Conservation (phyloP, 768 basidiomycete genomes). For the Imleria badia region DNA sequence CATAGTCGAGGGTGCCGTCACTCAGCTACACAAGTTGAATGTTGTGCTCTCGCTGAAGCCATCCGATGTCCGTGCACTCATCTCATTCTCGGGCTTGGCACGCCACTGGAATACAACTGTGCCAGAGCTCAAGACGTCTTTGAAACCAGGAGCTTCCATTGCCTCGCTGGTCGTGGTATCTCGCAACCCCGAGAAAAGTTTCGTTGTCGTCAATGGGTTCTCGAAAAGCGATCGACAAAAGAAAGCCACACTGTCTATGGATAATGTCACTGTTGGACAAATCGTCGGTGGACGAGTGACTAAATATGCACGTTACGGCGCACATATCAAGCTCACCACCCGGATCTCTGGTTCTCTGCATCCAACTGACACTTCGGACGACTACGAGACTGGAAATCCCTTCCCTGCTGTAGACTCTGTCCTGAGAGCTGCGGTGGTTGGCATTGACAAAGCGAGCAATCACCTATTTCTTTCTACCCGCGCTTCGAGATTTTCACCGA, state of each 20-base stretch:
- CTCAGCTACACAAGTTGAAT: slow-evolving; percentile 85
- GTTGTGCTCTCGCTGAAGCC: slow-evolving; percentile 71
- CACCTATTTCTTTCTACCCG: slow-evolving; percentile 82
- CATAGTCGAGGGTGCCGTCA: slow-evolving; percentile 65
- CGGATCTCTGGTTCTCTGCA: slow-evolving; percentile 76
- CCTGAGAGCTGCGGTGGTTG: slow-evolving; percentile 69
- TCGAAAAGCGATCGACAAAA: slow-evolving; percentile 55
- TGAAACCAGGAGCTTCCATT: slow-evolving; percentile 70
- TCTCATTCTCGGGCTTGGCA: slow-evolving; percentile 88
- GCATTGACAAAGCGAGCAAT: slow-evolving; percentile 61
- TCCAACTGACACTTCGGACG: slow-evolving; percentile 79
- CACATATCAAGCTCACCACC: slow-evolving; percentile 71
- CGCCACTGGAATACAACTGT: slow-evolving; percentile 69
- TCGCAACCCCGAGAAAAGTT: slow-evolving; percentile 78
- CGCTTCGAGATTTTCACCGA: slow-evolving; percentile 62
- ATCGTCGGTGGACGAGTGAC: slow-evolving; percentile 79
- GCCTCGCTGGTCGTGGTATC: slow-evolving; percentile 86
- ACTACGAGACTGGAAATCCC: slow-evolving; percentile 59
- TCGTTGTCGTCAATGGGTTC: slow-evolving; percentile 81
- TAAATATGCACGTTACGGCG: slow-evolving; percentile 67
- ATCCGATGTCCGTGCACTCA: slow-evolving; percentile 67
- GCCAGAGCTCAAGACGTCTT: slow-evolving; percentile 57
- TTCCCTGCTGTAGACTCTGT: slow-evolving; percentile 65
- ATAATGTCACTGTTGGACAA: slow-evolving; percentile 69
- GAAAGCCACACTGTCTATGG: slow-evolving; percentile 59